phyloP scores from a whole-genome alignment of 2,329 filamentous ascomycete species.

The Curvularia spicifera region DNA sequence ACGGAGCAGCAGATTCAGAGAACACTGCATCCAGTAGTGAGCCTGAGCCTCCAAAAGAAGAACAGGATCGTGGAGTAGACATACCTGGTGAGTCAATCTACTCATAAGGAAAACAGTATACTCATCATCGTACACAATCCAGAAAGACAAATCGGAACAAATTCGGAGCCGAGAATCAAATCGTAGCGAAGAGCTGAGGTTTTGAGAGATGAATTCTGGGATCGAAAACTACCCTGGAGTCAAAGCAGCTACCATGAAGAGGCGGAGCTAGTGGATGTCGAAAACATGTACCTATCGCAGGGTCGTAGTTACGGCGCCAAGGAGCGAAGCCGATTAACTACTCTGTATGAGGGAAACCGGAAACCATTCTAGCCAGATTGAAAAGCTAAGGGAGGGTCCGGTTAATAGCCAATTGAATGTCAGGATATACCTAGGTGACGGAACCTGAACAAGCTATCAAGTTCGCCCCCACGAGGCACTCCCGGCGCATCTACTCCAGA shows the following conservation, averaged over 20 bases:
- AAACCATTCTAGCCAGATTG: not conserved
- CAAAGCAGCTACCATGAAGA: not conserved
- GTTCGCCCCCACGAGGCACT: not conserved
- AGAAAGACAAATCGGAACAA: not conserved
- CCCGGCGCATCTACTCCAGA: not conserved
- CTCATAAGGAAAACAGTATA: not conserved
- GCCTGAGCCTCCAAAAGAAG: not conserved
- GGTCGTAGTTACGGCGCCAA: not conserved
- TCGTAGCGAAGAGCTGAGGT: not conserved
- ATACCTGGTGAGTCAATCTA: not conserved
- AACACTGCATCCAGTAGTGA: not conserved
- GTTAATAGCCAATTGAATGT: not conserved
- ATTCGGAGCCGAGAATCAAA: not conserved
- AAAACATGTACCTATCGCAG: not conserved
- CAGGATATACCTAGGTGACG: not conserved
- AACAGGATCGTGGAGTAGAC: not conserved
- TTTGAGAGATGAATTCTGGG: not conserved
- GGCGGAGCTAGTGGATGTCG: not conserved
- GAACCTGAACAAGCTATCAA: not conserved
- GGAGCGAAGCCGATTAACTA: not conserved
- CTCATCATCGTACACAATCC: not conserved
- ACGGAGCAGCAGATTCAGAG: not conserved
- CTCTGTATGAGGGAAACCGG: not conserved
- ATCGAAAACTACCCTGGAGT: not conserved
- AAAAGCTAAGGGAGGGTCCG: not conserved